Evolutionary conservation across 148 eudicot species (phyloP), one percentile per base, ranked within the genome.

Genomic region (Cornus kousa): DNA sequence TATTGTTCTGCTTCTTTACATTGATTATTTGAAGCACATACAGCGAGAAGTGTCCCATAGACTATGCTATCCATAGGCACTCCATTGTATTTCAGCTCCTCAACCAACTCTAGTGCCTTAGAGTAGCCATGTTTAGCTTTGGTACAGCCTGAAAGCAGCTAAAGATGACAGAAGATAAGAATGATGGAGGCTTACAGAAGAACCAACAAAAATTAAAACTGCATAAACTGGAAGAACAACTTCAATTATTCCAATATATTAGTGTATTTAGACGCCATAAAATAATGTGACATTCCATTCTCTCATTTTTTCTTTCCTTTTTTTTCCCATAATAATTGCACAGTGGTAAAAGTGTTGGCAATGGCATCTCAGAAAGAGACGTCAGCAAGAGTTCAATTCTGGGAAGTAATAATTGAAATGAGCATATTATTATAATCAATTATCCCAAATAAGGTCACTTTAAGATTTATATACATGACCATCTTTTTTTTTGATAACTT

Each of bases 71-170:
- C 98, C 94, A 94, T 86, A 53, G 40, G 62, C 82, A 94, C 81
- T 68, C 85, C 89, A 74, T 83, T 83, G 68, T 78, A 79, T 77
- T 88, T 91, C 76, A 94, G 82, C 85, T 94, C 98, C 73, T 83
- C 77, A 67, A 92, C 89, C 84, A 92, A 86, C 71, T 89, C 88
- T 70, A 85, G 67, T 35, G 98, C 97, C 87, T 87, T 94, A 55
- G 85, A 73, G 76, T 90, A 90, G 70, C 98, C 97, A 84, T 84
- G 73, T 79, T 83, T 85, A 13, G 77, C 85, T 85, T 89, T 92
- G 75, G 82, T 78, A 81, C 97, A 94, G 72, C 97, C 98, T 78
- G 89, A 82, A 87, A 94, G 88, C 78, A 94, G 89, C 98, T 94
- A 87, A 79, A 69, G 72, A 83, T 81, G 74, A 67, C 78, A 79